Evolutionary conservation across 2,329 filamentous ascomycete species (phyloP).

Genomic region (Apiospora aurea): DNA sequence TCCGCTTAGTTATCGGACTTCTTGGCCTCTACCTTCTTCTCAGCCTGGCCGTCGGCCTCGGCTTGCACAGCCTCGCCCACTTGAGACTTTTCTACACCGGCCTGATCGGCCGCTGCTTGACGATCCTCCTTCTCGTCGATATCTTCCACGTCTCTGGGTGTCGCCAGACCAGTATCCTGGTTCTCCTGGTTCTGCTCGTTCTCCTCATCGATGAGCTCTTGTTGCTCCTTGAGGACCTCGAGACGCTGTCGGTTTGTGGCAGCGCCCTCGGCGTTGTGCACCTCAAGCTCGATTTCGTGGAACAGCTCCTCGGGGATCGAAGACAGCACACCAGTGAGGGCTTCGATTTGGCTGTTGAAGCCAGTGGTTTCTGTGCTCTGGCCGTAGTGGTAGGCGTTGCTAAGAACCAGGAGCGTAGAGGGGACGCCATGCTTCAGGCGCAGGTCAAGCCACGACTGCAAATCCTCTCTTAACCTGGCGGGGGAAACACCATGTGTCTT

Average conservation of each 20-base stretch:
- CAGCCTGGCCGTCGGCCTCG: constrained; percentile 54
- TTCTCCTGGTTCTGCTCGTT: constrained; percentile 88
- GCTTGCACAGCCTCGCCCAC: constrained; percentile 62
- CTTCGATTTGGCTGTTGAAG: constrained; percentile 89
- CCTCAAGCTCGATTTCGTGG: constrained; percentile 99
- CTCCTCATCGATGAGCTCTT: constrained; percentile 97
- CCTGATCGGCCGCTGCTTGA: constrained; percentile 54
- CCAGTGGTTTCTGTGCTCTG: constrained; percentile 79
- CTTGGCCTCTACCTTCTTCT: constrained; percentile 36
- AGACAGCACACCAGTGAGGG: constrained; percentile 88
- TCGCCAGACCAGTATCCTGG: constrained; percentile 75
- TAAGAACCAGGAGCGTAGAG: constrained; percentile 91
- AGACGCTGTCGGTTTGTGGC: constrained; percentile 99
- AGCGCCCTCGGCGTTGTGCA: constrained; percentile 94
- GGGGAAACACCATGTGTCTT: constrained; percentile 93
- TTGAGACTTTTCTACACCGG: constrained; percentile 50
- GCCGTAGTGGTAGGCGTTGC: constrained; percentile 97
- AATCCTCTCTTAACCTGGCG: constrained; percentile 83
- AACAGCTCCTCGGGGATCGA: constrained; percentile 97
- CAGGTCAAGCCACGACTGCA: constrained; percentile 93
- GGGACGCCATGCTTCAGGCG: constrained; percentile 94
- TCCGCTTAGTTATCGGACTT: constrained; percentile 32
- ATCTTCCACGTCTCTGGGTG: constrained; percentile 85
- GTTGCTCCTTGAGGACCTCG: constrained; percentile 97
- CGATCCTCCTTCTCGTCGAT: constrained; percentile 92